Evolutionary conservation across 768 basidiomycete genomes (phyloP).

Genomic region (Termitomyces titanicus): DNA sequence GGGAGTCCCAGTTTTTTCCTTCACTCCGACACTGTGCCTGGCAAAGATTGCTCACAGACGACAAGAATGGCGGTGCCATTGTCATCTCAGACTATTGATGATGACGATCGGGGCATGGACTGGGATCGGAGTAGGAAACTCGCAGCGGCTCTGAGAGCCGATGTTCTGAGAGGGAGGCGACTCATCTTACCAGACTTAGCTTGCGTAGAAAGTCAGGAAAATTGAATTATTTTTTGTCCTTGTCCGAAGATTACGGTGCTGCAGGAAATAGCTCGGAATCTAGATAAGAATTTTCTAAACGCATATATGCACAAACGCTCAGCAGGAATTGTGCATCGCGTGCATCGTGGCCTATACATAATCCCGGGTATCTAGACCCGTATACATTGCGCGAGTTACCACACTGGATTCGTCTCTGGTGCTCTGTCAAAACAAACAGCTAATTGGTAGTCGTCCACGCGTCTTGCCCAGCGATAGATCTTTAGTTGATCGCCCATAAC

Average conservation of each 20-base stretch:
- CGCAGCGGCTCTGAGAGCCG: conserved; percentile 25
- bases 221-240: neutral
- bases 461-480: conserved; percentile 21
- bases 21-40: neutral
- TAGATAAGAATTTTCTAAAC: no score
- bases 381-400: conserved; percentile 9
- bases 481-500: conserved; percentile 14
- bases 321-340: neutral
- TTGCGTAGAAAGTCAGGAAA: conserved; percentile 26
- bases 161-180: conserved; percentile 24
- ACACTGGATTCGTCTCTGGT: conserved; percentile 18
- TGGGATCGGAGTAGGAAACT: conserved; percentile 33
- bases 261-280: no score
- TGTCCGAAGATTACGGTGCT: no score
- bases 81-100: conserved; percentile 25
- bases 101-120: conserved; percentile 29
- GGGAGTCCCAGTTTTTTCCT: neutral
- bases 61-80: neutral
- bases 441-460: conserved; percentile 19
- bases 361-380: neutral
- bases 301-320: no score
- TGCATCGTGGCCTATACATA: neutral
- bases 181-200: conserved; percentile 26
- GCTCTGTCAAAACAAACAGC: conserved; percentile 22
- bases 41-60: neutral